Conservation (phyloP, 345 rosid species). For the Alliaria petiolata region DNA sequence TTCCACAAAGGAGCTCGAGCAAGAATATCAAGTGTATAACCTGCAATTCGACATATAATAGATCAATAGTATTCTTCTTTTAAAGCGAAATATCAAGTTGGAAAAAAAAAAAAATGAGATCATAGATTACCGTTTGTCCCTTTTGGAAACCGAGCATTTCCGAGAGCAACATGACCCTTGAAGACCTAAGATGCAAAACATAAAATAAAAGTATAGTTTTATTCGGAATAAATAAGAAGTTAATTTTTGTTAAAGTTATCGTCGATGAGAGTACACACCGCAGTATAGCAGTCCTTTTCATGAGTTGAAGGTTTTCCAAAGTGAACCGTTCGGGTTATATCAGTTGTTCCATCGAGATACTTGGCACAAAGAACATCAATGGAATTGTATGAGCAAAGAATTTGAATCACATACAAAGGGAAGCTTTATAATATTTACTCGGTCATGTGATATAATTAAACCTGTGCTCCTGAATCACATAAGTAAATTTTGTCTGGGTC, state of each 20-base stretch:
- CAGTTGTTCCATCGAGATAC: slow-evolving; percentile 99
- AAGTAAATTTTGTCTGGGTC: slow-evolving; percentile 76
- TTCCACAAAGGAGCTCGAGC: slow-evolving; percentile 91
- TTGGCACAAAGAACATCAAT: slow-evolving; percentile 33
- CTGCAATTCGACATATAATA: slow-evolving; percentile 29
- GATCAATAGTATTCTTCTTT: too few species aligned
- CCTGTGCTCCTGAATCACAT: slow-evolving; percentile 99
- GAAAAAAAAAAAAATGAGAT: neutral
- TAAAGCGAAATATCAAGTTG: too few species aligned
- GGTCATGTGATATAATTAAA: slow-evolving; percentile 27
- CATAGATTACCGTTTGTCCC: slow-evolving; percentile 70
- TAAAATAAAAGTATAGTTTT: too few species aligned
- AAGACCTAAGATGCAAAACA: slow-evolving; percentile 47
- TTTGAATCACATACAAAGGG: neutral
- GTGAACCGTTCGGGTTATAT: slow-evolving; percentile 93
- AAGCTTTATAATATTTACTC: neutral
- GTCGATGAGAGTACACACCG: slow-evolving; percentile 41
- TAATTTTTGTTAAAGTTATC: neutral
- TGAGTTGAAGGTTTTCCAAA: slow-evolving; percentile 92
- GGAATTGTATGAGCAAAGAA: neutral
- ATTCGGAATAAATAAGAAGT: neutral
- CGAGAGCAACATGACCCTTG: slow-evolving; percentile 92
- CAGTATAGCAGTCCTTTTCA: slow-evolving; percentile 84
- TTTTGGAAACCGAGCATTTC: slow-evolving; percentile 79
- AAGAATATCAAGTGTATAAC: slow-evolving; percentile 87